These are phyloP conservation scores for Coffea eugenioides DNA, from an alignment of 257 asterid genomes.

Conservation along the genomic window DNA sequence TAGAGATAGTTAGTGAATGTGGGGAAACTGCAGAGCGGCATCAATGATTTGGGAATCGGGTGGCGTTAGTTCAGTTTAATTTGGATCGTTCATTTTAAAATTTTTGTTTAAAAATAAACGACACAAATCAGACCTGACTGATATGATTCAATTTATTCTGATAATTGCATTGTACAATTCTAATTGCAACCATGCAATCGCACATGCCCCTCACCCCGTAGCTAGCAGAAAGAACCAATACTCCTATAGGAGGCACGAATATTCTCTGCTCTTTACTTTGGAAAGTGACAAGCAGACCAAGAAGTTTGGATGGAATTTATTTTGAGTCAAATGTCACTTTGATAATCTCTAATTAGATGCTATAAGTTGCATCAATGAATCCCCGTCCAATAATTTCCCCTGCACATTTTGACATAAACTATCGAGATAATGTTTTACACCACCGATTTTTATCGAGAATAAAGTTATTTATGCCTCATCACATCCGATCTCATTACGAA, in stretches of 20 bases:
- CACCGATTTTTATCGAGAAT: neutral
- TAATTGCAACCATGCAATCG: no score
- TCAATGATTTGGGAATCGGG: slow-evolving; percentile 21
- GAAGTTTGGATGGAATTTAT: slow-evolving; percentile 7
- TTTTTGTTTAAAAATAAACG: no score
- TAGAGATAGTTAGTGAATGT: neutral
- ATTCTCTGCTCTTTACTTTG: slow-evolving; percentile 6
- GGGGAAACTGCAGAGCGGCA: slow-evolving; percentile 23
- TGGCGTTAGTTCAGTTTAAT: no score
- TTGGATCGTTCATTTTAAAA: no score
- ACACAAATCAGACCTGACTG: no score
- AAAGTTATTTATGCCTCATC: neutral
- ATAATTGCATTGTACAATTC: no score
- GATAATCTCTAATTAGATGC: neutral
- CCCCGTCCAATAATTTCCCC: neutral
- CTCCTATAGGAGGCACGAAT: slow-evolving; percentile 30
- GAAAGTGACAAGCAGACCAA: slow-evolving; percentile 14
- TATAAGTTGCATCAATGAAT: slow-evolving; percentile 8
- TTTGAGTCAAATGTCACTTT: slow-evolving; percentile 2
- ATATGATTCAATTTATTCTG: no score
- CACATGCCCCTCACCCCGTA: no score
- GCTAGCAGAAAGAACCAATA: slow-evolving; percentile 29
- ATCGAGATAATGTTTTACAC: neutral
- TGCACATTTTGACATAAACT: neutral
- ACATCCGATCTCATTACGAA: neutral